These are phyloP conservation scores for Neofusicoccum parvum DNA, from an alignment of 2,329 filamentous ascomycete species.

Conservation along the genomic window DNA sequence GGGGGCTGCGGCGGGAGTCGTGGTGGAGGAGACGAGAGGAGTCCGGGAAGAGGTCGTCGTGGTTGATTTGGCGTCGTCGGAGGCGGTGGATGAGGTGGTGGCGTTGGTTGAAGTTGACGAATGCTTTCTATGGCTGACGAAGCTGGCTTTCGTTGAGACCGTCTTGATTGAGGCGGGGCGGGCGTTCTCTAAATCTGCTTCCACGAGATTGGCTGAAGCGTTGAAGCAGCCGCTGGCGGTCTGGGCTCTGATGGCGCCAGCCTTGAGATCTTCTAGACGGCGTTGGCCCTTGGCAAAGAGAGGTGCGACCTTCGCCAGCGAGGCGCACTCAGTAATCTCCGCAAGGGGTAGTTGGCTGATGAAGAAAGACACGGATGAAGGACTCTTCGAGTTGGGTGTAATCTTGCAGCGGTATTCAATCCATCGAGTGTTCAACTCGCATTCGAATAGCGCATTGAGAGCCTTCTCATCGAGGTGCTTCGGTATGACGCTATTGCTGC, in stretches of 20 bases:
- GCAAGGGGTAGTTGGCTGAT: slow-evolving; percentile 60
- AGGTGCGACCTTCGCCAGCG: slow-evolving; percentile 57
- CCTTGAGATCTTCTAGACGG: slow-evolving; percentile 69
- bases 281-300: slow-evolving; percentile 67
- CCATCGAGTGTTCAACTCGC: slow-evolving; percentile 50
- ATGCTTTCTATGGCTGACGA: background rate
- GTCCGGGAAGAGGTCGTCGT: slow-evolving; percentile 19
- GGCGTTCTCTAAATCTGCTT: background rate
- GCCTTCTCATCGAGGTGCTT: slow-evolving; percentile 48
- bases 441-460: slow-evolving; percentile 54
- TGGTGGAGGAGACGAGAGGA: slow-evolving; percentile 29
- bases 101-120: background rate
- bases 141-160: slow-evolving; percentile 1
- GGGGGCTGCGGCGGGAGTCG: slow-evolving; percentile 25
- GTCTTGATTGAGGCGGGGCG: slow-evolving; percentile 1
- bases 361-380: slow-evolving; percentile 55
- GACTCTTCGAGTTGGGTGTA: slow-evolving; percentile 45
- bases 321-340: slow-evolving; percentile 55
- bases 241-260: slow-evolving; percentile 49
- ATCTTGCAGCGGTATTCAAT: slow-evolving; percentile 41
- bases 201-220: background rate
- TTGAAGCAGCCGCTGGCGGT: background rate
- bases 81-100: background rate
- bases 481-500: slow-evolving; percentile 25
- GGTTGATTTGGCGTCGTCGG: slow-evolving; percentile 15